These are phyloP conservation scores for Euphorbia schlechtendalii DNA, from an alignment of 441 rosid species.

Conservation along the genomic window DNA sequence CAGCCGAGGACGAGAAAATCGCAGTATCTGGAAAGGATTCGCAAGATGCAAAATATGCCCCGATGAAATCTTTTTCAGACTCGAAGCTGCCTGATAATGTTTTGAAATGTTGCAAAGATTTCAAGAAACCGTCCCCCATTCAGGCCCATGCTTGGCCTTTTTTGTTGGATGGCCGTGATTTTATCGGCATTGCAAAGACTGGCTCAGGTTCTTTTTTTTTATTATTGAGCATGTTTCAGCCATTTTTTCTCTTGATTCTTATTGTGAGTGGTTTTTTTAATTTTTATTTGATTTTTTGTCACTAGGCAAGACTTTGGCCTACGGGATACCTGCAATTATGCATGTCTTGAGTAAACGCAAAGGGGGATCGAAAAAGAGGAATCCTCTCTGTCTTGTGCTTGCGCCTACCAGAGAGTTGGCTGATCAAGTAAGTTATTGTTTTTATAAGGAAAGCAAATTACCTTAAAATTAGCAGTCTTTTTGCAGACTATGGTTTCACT, in stretches of 20 bases:
- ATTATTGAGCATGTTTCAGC: not conserved
- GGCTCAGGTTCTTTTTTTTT: constrained; percentile 58
- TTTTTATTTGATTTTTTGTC: not conserved
- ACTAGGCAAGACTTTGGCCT: constrained; percentile 83
- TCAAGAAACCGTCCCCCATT: constrained; percentile 75
- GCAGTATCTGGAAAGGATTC: constrained; percentile 54
- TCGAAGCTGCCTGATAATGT: constrained; percentile 62
- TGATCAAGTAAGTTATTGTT: constrained; percentile 54
- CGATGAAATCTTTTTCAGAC: constrained; percentile 47
- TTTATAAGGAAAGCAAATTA: not conserved
- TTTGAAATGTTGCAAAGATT: constrained; percentile 61
- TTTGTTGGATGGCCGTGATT: constrained; percentile 78
- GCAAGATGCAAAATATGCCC: constrained; percentile 52
- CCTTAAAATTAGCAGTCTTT: not conserved
- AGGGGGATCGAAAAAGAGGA: constrained; percentile 41
- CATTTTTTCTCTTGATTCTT: not conserved
- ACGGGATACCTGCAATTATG: constrained; percentile 82
- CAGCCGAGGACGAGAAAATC: constrained; percentile 37
- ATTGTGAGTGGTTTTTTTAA: not conserved
- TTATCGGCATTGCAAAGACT: constrained; percentile 85
- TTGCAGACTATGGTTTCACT: not conserved
- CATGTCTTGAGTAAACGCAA: constrained; percentile 66
- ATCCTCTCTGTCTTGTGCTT: constrained; percentile 79
- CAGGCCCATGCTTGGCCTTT: constrained; percentile 94
- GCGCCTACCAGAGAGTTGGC: constrained; percentile 95